Conservation (phyloP, 2,329 filamentous ascomycete genomes). For the Chrysosporium queenslandicum region DNA sequence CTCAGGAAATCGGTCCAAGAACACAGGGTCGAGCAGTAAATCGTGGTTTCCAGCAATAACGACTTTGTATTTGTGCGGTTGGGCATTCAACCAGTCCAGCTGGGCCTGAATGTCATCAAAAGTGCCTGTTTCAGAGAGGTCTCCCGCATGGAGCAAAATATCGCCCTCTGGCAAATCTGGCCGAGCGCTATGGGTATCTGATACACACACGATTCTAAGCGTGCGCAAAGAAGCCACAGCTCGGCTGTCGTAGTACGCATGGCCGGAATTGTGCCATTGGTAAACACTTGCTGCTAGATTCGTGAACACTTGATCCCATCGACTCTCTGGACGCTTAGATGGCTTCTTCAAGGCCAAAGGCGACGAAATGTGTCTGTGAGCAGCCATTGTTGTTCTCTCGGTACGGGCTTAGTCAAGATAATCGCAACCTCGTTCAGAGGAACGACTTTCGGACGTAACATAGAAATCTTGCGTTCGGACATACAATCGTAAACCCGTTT, state of each 20-base stretch:
- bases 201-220: constrained; percentile 30
- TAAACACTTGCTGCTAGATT: background rate
- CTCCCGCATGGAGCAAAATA: constrained; percentile 42
- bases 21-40: constrained; percentile 21
- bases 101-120: constrained; percentile 33
- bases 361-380: background rate
- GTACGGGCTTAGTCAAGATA: too few species aligned
- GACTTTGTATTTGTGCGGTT: constrained; percentile 38
- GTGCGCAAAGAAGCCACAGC: constrained; percentile 33
- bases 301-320: background rate
- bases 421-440: background rate
- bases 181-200: constrained; percentile 38
- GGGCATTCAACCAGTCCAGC: constrained; percentile 36
- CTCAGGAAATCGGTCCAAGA: constrained; percentile 16
- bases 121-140: constrained; percentile 41
- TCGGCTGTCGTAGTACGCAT: background rate
- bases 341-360: background rate
- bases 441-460: background rate
- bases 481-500: background rate
- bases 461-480: background rate
- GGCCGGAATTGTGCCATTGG: background rate
- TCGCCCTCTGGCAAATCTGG: constrained; percentile 35
- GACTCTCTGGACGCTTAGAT: background rate
- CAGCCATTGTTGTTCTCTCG: too few species aligned
- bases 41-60: constrained; percentile 43